Base-by-base conservation (phyloP, 805 yeast genomes). In the Saturnispora silvae region DNA sequence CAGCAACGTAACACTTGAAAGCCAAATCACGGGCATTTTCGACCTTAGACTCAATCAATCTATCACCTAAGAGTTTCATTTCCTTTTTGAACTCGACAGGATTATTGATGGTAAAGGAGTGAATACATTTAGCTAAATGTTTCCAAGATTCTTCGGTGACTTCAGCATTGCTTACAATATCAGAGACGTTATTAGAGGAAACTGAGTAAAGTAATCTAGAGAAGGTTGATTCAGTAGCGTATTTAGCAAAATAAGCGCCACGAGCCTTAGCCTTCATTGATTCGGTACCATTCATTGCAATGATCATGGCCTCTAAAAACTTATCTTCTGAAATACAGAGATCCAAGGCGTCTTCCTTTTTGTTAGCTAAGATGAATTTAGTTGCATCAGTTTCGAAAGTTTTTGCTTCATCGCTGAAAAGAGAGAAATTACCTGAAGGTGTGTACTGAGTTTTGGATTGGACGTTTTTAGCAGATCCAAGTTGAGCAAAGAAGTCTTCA, bases 101-200 rank as follows among this genome's bases (percentile, higher is more conserved):
- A 4, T 60, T 59, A 70, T 13, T 40, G n/a, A 27, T 20, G 8
- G 44, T 55, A 49, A 70, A 80, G 3, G 83, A 70, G 37, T 75
- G 56, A 39, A 87, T 70, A 13, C 85, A 70, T 30, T 71, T 64
- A n/a, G 86, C 83, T 47, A 82, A 75, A 30, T 77, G 78, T 48
- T 75, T 80, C 98, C 98, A 92, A 46, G 82, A 77, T 4, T 67
- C 50, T 20, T 31, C 31, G 16, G 38, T 37, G 28, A 87, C 75
- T 51, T 82, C 81, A 22, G 82, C 81, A 52, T 87, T 78, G 32
- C 70, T 67, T 22, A 86, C 92, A 43, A 92, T 55, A 54, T 89
- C 97, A 22, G 64, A 60, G 37, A 65, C 70, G 35, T 61, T 62
- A 25, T 64, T 63, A 22, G 71, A 64, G 1, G 83, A 66, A 11